Conservation (phyloP, 2,329 filamentous ascomycete species). For the Aspergillaceae sp. region DNA sequence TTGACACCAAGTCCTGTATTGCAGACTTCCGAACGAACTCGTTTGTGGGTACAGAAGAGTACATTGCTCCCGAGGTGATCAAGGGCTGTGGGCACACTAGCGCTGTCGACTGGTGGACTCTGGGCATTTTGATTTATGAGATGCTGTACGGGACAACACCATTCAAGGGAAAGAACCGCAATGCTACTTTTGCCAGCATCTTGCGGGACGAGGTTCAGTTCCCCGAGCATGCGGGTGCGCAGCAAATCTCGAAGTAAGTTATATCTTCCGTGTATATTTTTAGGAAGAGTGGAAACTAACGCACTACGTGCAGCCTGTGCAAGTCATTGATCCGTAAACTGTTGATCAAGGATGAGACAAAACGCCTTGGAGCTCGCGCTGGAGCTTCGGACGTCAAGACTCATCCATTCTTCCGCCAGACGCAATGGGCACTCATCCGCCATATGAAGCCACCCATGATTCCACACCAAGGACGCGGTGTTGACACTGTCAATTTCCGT, state of each 20-base stretch:
- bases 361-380: constrained; percentile 83
- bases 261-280: neutral
- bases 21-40: constrained; percentile 97
- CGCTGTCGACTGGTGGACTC: constrained; percentile 98
- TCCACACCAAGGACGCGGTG: constrained; percentile 77
- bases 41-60: constrained; percentile 97
- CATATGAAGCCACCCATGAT: constrained; percentile 98
- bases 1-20: constrained; percentile 97
- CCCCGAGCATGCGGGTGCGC: constrained; percentile 74
- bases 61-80: constrained; percentile 97
- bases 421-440: constrained; percentile 91
- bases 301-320: constrained; percentile 60
- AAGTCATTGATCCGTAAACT: constrained; percentile 95
- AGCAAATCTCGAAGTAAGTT: constrained; percentile 84
- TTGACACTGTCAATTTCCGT: constrained; percentile 94
- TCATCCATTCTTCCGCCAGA: constrained; percentile 91
- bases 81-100: constrained; percentile 98
- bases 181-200: constrained; percentile 97
- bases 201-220: constrained; percentile 92
- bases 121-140: constrained; percentile 95
- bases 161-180: constrained; percentile 98
- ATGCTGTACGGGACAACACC: constrained; percentile 98
- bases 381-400: constrained; percentile 94
- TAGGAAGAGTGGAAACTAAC: constrained; percentile 1
- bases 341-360: constrained; percentile 94